A percentile compares a stretch with the other conserved stretches of the same genome.
Conservation (phyloP, 345 rosid genomes). For the Populus tremula region DNA sequence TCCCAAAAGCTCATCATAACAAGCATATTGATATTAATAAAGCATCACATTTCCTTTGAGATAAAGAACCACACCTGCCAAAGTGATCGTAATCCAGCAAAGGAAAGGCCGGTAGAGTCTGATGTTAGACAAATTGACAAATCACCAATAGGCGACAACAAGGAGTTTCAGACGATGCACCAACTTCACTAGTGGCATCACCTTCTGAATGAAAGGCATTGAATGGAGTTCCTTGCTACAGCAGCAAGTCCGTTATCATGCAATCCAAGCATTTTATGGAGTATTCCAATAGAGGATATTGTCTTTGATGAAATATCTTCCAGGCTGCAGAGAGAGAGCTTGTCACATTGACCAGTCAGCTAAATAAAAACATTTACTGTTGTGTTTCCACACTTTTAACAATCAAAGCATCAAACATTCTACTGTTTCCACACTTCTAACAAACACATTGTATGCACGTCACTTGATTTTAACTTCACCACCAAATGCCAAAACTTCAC, state of each 20-base stretch:
- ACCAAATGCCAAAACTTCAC: too few species aligned
- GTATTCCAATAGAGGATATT: slow-evolving; percentile 58
- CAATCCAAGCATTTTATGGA: slow-evolving; percentile 53
- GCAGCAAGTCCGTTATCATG: slow-evolving; percentile 50
- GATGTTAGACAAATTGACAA: background rate
- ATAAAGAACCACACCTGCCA: too few species aligned
- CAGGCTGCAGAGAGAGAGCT: slow-evolving; percentile 32
- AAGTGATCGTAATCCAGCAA: too few species aligned
- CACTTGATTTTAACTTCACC: too few species aligned
- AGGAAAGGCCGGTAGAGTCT: background rate
- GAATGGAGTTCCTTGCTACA: slow-evolving; percentile 63
- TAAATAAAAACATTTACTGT: background rate
- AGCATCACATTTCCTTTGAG: too few species aligned
- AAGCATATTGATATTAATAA: too few species aligned
- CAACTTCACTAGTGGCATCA: slow-evolving; percentile 43
- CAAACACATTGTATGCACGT: too few species aligned
- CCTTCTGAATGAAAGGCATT: slow-evolving; percentile 65
- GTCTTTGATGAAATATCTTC: slow-evolving; percentile 48
- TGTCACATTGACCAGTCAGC: background rate
- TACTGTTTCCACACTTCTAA: too few species aligned
- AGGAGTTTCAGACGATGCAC: slow-evolving; percentile 75
- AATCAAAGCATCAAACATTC: too few species aligned
- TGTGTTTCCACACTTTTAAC: too few species aligned
- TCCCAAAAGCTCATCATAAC: background rate
- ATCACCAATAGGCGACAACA: slow-evolving; percentile 60